A percentile compares a stretch with the other conserved stretches of the same genome.
Evolutionary conservation across 2,329 filamentous ascomycete genomes (phyloP).

Genomic region (Monilinia fructicola): DNA sequence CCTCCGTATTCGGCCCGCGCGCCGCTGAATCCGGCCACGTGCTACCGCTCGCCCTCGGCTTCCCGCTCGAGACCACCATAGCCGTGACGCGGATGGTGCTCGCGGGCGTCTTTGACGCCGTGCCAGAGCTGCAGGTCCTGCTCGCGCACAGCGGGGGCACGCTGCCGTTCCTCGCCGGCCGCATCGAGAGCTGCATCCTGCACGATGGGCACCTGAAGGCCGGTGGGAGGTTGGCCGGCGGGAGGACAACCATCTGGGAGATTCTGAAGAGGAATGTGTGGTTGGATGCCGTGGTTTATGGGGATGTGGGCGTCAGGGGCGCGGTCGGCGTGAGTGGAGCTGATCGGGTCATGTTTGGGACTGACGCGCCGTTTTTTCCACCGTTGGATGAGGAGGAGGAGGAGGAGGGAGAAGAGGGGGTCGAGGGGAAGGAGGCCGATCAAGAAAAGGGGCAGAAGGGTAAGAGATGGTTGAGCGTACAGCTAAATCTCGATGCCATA

Average conservation of each 20-base stretch:
- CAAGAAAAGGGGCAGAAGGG: slow-evolving; percentile 45
- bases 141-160: slow-evolving; percentile 88
- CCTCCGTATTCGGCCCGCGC: slow-evolving; percentile 73
- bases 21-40: slow-evolving; percentile 80
- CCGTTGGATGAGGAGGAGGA: slow-evolving; percentile 62
- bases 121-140: slow-evolving; percentile 67
- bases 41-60: slow-evolving; percentile 79
- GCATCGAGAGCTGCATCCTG: slow-evolving; percentile 82
- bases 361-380: slow-evolving; percentile 84
- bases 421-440: slow-evolving; percentile 63
- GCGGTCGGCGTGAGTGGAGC: slow-evolving; percentile 67
- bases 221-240: slow-evolving; percentile 54
- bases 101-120: slow-evolving; percentile 79
- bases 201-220: slow-evolving; percentile 76
- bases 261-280: slow-evolving; percentile 74
- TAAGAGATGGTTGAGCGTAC: slow-evolving; percentile 68
- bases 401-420: slow-evolving; percentile 56
- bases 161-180: slow-evolving; percentile 81
- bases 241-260: slow-evolving; percentile 59
- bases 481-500: slow-evolving; percentile 57
- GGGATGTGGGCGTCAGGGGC: slow-evolving; percentile 68
- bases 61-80: slow-evolving; percentile 91
- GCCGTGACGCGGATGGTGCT: slow-evolving; percentile 84
- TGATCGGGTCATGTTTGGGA: slow-evolving; percentile 76
- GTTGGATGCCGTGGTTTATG: slow-evolving; percentile 84